Base-by-base conservation (phyloP, 306 rosid genomes). In the Astragalus glycyphyllos region DNA sequence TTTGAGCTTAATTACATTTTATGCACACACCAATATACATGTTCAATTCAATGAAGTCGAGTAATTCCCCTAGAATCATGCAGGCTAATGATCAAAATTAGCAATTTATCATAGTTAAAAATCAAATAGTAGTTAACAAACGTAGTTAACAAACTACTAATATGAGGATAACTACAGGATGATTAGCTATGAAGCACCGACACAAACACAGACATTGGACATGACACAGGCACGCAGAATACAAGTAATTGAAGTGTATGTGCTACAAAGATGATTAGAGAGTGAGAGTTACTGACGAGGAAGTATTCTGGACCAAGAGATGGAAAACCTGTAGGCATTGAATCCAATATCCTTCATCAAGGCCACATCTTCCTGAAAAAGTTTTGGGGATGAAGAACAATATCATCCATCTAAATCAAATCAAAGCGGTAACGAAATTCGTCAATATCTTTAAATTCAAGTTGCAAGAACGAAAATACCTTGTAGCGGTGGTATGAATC, bases 401-500 rank as follows among this genome's bases (percentile, higher is more conserved):
- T 11, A 20, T 46, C 13, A 79, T 38, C 49, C 63, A 73, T 79
- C 45, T 5, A 42, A 66, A 66, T 8, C 10, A 73, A 71, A 76
- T 47, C 5, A 31, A 55, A 40, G 44, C 10, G n/a, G 13, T 1
- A 60, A 11, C 37, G 53, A 50, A 73, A 68, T 53, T 62, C 34
- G 34, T 73, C 20, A n/a, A 45, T 35, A 40, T 11, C 47, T 68
- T 8, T 51, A 49, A 44, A 45, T 12, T 75, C 29, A 68, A 46
- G 44, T 35, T 23, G 67, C 67, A 47, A 79, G 62, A 49, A 67
- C 10, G 67, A 23, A 76, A 61, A 47, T 78, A 87, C 92, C 88
- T 87, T 83, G 82, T 81, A 87, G 44, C 81, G 90, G 66, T 85
- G 90, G 83, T 85, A 87, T 29, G 84, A 79, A 72, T 87, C 92